Conservation (phyloP, 495 filamentous ascomycete genomes). For the Amniculicola lignicola region DNA sequence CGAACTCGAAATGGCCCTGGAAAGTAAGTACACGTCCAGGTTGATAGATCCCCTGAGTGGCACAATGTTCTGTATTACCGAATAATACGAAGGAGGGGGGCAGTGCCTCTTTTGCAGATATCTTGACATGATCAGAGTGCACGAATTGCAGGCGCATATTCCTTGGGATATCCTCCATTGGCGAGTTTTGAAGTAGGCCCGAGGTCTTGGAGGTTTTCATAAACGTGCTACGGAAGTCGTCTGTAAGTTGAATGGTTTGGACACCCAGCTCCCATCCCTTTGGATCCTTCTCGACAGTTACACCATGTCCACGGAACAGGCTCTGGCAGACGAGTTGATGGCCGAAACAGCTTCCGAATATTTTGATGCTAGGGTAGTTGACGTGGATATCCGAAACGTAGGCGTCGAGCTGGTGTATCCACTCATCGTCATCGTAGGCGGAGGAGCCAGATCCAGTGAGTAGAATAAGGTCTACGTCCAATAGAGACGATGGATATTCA, state of each 20-base stretch:
- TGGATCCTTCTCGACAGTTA: slow-evolving; percentile 24
- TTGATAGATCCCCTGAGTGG: slow-evolving; percentile 21
- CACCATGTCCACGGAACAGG: slow-evolving; percentile 11
- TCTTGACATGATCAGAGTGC: slow-evolving; percentile 23
- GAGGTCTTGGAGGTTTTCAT: background rate
- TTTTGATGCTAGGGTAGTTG: slow-evolving; percentile 15
- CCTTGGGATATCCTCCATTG: background rate
- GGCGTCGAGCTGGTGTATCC: slow-evolving; percentile 17
- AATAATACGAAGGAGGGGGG: slow-evolving; percentile 9
- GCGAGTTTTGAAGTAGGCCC: background rate
- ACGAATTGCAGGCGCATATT: slow-evolving; percentile 21
- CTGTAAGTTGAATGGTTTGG: slow-evolving; percentile 2
- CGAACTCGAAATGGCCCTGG: slow-evolving; percentile 29
- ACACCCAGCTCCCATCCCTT: slow-evolving; percentile 28
- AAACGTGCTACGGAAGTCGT: slow-evolving; percentile 7
- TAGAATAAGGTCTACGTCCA: slow-evolving; percentile 11
- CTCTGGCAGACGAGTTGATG: slow-evolving; percentile 24
- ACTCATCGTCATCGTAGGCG: slow-evolving; percentile 15
- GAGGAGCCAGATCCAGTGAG: slow-evolving; percentile 27
- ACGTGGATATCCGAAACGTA: slow-evolving; percentile 8
- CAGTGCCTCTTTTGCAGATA: slow-evolving; percentile 10
- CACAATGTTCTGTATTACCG: slow-evolving; percentile 19
- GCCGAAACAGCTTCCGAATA: slow-evolving; percentile 28
- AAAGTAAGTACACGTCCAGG: slow-evolving; percentile 18
- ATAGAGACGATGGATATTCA: slow-evolving; percentile 12